Conservation (phyloP, 345 rosid species). For the Odontarrhena argentea region DNA sequence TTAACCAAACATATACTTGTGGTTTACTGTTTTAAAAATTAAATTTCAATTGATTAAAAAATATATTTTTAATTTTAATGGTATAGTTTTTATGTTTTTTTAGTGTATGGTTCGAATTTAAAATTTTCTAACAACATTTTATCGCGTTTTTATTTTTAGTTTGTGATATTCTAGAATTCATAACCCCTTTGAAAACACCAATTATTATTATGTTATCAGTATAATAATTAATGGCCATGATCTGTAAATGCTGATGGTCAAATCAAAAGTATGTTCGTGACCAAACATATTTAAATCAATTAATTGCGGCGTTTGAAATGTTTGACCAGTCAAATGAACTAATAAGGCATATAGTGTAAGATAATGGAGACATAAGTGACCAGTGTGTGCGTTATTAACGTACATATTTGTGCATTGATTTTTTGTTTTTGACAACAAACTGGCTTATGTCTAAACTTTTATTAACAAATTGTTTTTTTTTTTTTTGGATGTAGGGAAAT, state of each 20-base stretch:
- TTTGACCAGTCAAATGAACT: slow-evolving; percentile 40
- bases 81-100: too few relatives aligned
- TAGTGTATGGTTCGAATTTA: too few relatives aligned
- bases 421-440: slow-evolving; percentile 14
- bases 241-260: slow-evolving; percentile 27
- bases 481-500: slow-evolving; percentile 19
- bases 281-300: slow-evolving; percentile 16
- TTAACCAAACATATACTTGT: too few relatives aligned
- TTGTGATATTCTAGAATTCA: too few relatives aligned
- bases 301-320: slow-evolving; percentile 1
- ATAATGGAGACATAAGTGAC: slow-evolving; percentile 24
- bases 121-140: too few relatives aligned
- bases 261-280: slow-evolving; percentile 26
- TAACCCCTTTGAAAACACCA: too few relatives aligned
- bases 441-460: slow-evolving; percentile 2
- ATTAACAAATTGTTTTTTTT: slow-evolving; percentile 9
- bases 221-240: slow-evolving; percentile 17
- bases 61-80: too few relatives aligned
- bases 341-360: slow-evolving; percentile 18
- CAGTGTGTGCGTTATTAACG: slow-evolving; percentile 27
- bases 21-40: too few relatives aligned
- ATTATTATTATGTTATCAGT: not conserved
- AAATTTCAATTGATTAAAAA: too few relatives aligned
- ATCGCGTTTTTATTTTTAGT: too few relatives aligned
- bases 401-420: slow-evolving; percentile 18